These are phyloP conservation scores for Bruguiera hainesii DNA, from an alignment of 441 rosid genomes.

Conservation along the genomic window DNA sequence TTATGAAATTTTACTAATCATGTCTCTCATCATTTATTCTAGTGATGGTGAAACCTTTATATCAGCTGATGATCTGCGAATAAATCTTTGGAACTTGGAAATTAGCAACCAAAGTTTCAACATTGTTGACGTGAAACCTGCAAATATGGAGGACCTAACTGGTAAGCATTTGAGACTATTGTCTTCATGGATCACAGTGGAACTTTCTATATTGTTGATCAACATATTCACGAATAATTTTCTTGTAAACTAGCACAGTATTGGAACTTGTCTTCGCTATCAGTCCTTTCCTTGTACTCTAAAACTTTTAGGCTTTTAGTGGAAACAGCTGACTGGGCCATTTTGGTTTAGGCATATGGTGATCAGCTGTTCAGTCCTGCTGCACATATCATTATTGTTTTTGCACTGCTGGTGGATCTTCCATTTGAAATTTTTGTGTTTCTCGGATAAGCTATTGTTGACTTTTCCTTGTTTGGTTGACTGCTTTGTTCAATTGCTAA, in stretches of 20 bases:
- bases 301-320: neutral
- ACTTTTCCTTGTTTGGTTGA: neutral
- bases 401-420: neutral
- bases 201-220: neutral
- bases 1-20: neutral
- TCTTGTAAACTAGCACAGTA: neutral
- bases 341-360: neutral
- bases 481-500: constrained; percentile 1
- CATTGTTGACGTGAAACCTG: constrained; percentile 86
- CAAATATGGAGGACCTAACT: constrained; percentile 92
- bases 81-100: constrained; percentile 92
- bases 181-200: neutral
- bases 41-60: constrained; percentile 94
- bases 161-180: constrained; percentile 37
- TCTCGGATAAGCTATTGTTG: neutral
- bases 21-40: constrained; percentile 6
- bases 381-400: neutral
- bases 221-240: neutral
- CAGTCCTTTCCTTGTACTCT: neutral
- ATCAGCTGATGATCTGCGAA: constrained; percentile 87
- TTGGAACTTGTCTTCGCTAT: neutral
- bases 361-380: neutral
- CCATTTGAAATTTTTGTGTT: neutral
- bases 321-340: neutral
- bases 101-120: constrained; percentile 87